Base-by-base conservation (phyloP, 2,329 filamentous ascomycete genomes). In the Penicillium digitatum region DNA sequence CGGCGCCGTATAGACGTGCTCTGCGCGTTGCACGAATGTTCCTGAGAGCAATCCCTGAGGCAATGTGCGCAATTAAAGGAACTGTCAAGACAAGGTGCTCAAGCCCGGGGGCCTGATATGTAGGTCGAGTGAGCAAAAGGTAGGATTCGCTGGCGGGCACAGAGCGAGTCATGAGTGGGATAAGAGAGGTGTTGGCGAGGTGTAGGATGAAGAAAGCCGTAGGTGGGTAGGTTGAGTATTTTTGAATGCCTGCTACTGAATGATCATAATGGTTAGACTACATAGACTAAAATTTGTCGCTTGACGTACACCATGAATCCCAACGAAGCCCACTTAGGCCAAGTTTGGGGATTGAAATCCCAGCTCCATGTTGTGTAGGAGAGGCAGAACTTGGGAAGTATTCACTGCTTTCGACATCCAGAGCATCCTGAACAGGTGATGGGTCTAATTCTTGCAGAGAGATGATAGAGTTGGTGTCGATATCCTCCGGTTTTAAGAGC, bases 201-300 rank as follows among this genome's bases (percentile, higher is more conserved):
- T 95, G 91, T 54, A 94, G 80, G 29, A 84, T 79, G 32, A 87
- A 81, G 76, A 93, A 95, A 62, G 89, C 76, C 59, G 84, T 84
- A 68, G 90, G 92, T 61, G 88, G 85, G 76, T 96, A 95, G 62
- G 88, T 90, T 1, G 90, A 94, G 79, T 95, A 96, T 71, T 85
- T 87, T 73, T 97, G 94, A 34, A 94, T 80, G 45, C 88, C 84
- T 5, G 81, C 81, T 50, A 95, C 87, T 90, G 60, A 9, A 18
- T 31, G 29, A 52, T 50, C 22, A 11, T 32, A 11, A 20, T 34
- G 20, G 40, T 46, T 44, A 48, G 45, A 22, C 18, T 16, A 27
- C 31, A 27, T 48, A 22, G 29, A 32, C 38, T 24, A 31, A 40
- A 18, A 42, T 40, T 35, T 11, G 16, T n/a, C 18, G n/a, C 40